Conservation (phyloP, 768 basidiomycete species). For the Arthromyces matolae region DNA sequence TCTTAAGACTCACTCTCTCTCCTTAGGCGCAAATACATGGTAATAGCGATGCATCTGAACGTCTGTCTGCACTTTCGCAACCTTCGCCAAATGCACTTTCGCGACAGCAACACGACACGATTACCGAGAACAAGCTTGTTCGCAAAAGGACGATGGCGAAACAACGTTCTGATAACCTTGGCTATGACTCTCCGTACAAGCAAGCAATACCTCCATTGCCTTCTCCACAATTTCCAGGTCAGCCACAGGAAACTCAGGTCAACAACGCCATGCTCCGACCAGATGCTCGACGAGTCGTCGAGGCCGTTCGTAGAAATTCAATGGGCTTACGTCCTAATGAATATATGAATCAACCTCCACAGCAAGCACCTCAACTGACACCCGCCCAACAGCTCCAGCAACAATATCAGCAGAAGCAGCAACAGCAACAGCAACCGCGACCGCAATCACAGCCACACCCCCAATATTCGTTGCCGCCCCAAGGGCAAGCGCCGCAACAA, state of each 20-base stretch:
- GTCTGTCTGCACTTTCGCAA: conserved; percentile 64
- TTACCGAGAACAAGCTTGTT: conserved; percentile 78
- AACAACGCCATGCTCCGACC: conserved; percentile 16
- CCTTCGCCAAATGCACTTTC: conserved; percentile 64
- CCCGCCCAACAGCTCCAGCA: conserved; percentile 17
- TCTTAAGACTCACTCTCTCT: neutral
- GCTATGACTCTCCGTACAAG: conserved; percentile 1
- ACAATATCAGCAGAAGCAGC: conserved; percentile 7
- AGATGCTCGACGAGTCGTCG: conserved; percentile 46
- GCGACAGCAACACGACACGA: conserved; percentile 72
- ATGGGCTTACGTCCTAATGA: conserved; percentile 11
- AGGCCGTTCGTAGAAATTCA: conserved; percentile 53
- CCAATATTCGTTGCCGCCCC: conserved; percentile 12
- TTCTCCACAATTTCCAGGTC: conserved; percentile 11
- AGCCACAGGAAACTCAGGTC: conserved; percentile 9
- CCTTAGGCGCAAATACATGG: conserved; percentile 69
- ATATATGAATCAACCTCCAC: no score
- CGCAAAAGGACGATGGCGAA: conserved; percentile 75
- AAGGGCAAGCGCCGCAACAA: no score
- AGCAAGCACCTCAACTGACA: conserved; percentile 13
- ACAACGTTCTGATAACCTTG: conserved; percentile 44
- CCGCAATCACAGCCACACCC: conserved; percentile 12
- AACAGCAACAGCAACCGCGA: conserved; percentile 14
- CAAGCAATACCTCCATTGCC: conserved; percentile 9
- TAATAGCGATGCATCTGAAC: conserved; percentile 75